Evolutionary conservation across 257 asterid genomes (phyloP), one percentile per base, ranked within the genome.

Genomic region (Pogostemon cablin): DNA sequence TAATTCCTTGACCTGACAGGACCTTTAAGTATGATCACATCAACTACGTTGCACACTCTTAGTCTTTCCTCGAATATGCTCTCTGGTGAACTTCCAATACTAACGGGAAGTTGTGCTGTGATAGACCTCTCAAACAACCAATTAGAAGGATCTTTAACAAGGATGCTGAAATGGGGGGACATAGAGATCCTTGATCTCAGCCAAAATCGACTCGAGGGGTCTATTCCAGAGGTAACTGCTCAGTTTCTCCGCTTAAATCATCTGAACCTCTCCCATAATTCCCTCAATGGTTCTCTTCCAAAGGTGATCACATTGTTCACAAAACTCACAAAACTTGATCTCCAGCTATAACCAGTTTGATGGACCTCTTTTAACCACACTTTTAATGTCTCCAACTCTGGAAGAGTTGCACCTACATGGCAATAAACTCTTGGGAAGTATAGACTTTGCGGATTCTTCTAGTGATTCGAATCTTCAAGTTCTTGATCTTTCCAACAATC

Each of bases 141-240:
- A 48, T 87, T 93, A 40, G 92, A 78, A 71, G 99, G 99, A 44
- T 80, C 82, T 58, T 77, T 93, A 65, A 80, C 88, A 7, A 73
- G 91, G 71, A 65, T 91, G 83, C 82, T 79, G 77, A 91, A 91
- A 84, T 93, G 99, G 99, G 99, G 86, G 40, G 85, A 87, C 76
- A 52, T 93, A 25, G 97, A 91, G 78, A 61, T 82, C 62, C 86
- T 91, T 63, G 97, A 93, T 79, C 91, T 91, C 69, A 91, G 99
- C 76, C 90, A 78, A 73, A 93, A 93, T 62, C 85, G 70, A 15
- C 77, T 93, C 76, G 48, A 74, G 8, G 99, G 99, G 60, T 25
- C 83, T 80, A 80, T 93, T 32, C 96, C 95, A 2, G 95, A 87
- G 78, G 88, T 69, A 59, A 93, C 92, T 35, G 86, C 96, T 44